Base-by-base conservation (phyloP, 2,329 filamentous ascomycete species). In the Cadophora luteo-olivacea region DNA sequence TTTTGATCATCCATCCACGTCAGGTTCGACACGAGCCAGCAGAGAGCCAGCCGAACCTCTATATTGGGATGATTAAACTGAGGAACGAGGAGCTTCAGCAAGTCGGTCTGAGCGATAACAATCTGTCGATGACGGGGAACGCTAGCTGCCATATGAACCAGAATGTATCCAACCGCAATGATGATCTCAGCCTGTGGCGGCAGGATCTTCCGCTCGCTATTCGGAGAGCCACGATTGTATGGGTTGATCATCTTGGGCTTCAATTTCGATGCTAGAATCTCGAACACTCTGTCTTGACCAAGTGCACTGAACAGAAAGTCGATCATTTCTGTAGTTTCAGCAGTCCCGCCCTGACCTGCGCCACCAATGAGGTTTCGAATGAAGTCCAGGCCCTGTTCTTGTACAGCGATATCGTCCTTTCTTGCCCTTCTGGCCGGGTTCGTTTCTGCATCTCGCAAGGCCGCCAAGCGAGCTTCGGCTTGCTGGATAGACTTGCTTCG, bases 361-460 rank as follows among this genome's bases (percentile, higher is more conserved):
- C 87, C 73, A 67, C 91, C 91, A 72, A 97, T 92, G 38, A 98
- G 84, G 79, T 99, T 99, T 65, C 95, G 88, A 70, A 99, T 88
- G 74, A 98, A 91, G 74, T 97, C 91, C 22, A 98, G 86, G 0
- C 91, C 92, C 80, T 98, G 94, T 77, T 97, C 93, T 80, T 98
- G 95, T 33, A 97, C 92, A 1, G 90, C 90, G 48, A 94, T 84
- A 72, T 97, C 92, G 72, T 97, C 92, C 72, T 89, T 89, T 64
- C 91, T 87, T 22, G 90, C 88, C 76, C 90, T 90, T 36, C 89
- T 85, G 29, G 85, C 83, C 25, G 89, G 87, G 70, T 92, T 91
- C 57, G 90, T 81, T 76, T 96, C 92, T 16, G 86, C 84, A 63
- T 92, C 90, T 68, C 89, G 85, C 14, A 90, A 79, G 6, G 79